phyloP scores from a whole-genome alignment of 805 yeast genomes.

The Lachancea lanzarotensis region DNA sequence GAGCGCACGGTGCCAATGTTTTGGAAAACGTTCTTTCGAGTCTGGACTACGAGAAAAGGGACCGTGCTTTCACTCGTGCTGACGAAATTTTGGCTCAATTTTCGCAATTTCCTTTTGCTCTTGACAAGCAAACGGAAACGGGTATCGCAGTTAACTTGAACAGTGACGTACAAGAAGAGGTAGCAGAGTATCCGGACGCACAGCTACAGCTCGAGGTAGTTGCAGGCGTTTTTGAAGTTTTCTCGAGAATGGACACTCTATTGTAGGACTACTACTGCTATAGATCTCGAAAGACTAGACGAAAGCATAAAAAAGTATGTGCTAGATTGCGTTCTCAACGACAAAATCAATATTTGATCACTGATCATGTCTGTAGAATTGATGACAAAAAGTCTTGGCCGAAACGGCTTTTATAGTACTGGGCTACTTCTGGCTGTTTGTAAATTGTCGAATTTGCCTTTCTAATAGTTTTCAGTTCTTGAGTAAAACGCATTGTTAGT shows the following conservation, averaged over 20 bases:
- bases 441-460: constrained; percentile 14
- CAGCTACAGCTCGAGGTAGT: constrained; percentile 79
- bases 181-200: constrained; percentile 33
- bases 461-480: constrained; percentile 16
- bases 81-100: constrained; percentile 81
- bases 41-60: constrained; percentile 80
- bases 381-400: constrained; percentile 16
- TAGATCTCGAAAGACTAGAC: neutral
- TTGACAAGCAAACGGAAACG: constrained; percentile 47
- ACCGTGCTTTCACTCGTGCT: constrained; percentile 88
- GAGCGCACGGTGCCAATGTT: constrained; percentile 93
- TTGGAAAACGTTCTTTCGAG: constrained; percentile 78
- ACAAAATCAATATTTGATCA: neutral
- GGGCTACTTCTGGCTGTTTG: constrained; percentile 11
- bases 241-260: constrained; percentile 86
- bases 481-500: constrained; percentile 41
- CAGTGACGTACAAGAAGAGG: constrained; percentile 38
- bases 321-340: neutral
- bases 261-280: constrained; percentile 36
- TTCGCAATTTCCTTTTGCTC: constrained; percentile 75
- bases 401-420: constrained; percentile 17
- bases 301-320: constrained; percentile 2
- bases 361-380: neutral
- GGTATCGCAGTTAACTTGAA: constrained; percentile 70
- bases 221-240: constrained; percentile 87